Base-by-base conservation (phyloP, 2,329 filamentous ascomycete species). In the Emmonsiellopsis sp. region DNA sequence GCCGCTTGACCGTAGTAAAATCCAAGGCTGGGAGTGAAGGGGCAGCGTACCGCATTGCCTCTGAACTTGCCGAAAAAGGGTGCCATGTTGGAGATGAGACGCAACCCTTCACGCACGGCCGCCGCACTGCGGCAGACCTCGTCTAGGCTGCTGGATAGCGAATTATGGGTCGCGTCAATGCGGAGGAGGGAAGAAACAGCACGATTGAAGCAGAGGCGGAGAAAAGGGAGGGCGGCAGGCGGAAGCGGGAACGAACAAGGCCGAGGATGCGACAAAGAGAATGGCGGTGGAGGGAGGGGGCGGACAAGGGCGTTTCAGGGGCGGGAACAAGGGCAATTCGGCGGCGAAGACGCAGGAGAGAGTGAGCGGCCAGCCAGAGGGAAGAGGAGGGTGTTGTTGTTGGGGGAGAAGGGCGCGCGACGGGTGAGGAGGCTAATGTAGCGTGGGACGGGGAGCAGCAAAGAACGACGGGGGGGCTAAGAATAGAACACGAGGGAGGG, bases 21-120 rank as follows among this genome's bases (percentile, higher is more conserved):
- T n/a, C 7, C 7, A 9, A n/a, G 16, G 5, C 7, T 11, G 37
- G 32, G 53, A 54, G 56, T 53, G 48, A 55, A 48, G 50, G 54
- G 52, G 43, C 16, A 55, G 58, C 65, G 55, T 64, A 70, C 70
- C 61, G 64, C 65, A 68, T 69, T 69, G 62, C 63, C 63, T 60
- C 68, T 68, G 51, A 70, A 63, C 60, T 66, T 69, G 57, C 62
- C 70, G 53, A 70, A 63, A 59, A 73, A 72, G 50, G 70, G 67
- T 61, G 67, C 65, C 70, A 73, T 73, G 46, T 60, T 70, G 56
- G 47, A 57, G 60, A 38, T 52, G 50, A 51, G 57, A 51, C 53
- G 50, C 40, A 49, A 42, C 43, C 52, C 30, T 32, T 37, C 43
- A 52, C 16, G 44, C 51, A 52, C 48, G 47, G 52, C 44, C 52